Conservation (phyloP, 2,329 filamentous ascomycete genomes). For the Fusarium sp. region DNA sequence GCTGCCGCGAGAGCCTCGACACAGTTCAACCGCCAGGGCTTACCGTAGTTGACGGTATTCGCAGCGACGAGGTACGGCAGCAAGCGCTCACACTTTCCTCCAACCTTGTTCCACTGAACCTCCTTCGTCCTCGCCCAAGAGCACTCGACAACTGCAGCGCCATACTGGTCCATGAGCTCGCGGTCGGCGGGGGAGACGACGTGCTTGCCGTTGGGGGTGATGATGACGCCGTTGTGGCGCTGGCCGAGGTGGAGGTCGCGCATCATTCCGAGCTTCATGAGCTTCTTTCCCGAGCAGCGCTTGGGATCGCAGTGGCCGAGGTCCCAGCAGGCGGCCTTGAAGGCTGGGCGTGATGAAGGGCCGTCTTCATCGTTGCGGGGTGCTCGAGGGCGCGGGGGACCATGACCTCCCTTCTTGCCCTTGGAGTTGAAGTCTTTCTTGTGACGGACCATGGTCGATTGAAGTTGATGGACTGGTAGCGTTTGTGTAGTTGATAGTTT, state of each 20-base stretch:
- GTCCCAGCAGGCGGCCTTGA: constrained; percentile 98
- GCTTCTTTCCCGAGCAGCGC: constrained; percentile 91
- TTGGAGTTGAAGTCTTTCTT: constrained; percentile 84
- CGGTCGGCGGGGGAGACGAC: constrained; percentile 84
- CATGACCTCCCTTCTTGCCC: constrained; percentile 72
- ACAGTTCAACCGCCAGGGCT: constrained; percentile 93
- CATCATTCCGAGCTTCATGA: constrained; percentile 94
- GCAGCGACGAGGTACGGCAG: constrained; percentile 95
- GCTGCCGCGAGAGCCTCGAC: constrained; percentile 92
- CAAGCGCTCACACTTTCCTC: constrained; percentile 89
- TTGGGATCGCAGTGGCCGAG: constrained; percentile 97
- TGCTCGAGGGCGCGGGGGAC: constrained; percentile 59
- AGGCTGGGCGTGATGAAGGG: constrained; percentile 58
- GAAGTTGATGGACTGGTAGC: no score
- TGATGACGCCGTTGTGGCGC: constrained; percentile 88
- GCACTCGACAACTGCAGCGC: constrained; percentile 95
- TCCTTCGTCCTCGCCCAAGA: constrained; percentile 94
- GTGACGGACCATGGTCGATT: constrained; percentile 79
- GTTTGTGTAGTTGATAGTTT: neutral
- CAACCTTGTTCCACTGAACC: constrained; percentile 89
- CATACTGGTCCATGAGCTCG: constrained; percentile 82
- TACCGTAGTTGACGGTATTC: constrained; percentile 96
- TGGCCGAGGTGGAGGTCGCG: constrained; percentile 90
- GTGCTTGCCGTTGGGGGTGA: constrained; percentile 91
- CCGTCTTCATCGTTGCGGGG: constrained; percentile 54